Conservation (phyloP, 179 eudicot genomes). For the Vitellaria paradoxa region DNA sequence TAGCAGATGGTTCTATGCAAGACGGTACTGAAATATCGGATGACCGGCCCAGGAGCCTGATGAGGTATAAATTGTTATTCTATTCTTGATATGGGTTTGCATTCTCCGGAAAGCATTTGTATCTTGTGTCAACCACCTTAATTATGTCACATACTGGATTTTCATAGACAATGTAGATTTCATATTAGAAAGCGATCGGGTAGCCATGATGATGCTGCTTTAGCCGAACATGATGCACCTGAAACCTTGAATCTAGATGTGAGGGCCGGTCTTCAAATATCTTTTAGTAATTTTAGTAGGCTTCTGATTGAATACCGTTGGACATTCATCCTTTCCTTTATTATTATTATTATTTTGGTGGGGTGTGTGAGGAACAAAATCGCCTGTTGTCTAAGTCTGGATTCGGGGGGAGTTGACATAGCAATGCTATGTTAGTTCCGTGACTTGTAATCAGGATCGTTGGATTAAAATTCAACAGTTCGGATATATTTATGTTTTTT, state of each 20-base stretch:
- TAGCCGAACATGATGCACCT: neutral
- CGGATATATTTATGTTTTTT: too few species aligned
- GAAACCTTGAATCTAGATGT: neutral
- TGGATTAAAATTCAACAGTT: too few species aligned
- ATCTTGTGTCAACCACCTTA: neutral
- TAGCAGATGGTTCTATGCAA: slow-evolving; percentile 24
- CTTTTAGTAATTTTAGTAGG: neutral
- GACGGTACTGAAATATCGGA: slow-evolving; percentile 17
- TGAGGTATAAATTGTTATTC: slow-evolving; percentile 17
- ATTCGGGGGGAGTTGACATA: too few species aligned
- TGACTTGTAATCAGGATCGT: too few species aligned
- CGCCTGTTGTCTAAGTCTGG: too few species aligned
- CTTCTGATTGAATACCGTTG: neutral
- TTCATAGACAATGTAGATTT: neutral
- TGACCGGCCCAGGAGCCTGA: slow-evolving; percentile 13
- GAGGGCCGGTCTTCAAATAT: neutral
- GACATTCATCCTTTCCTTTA: neutral
- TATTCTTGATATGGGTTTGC: neutral
- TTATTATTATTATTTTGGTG: neutral
- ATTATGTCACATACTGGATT: neutral
- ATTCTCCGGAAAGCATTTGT: neutral
- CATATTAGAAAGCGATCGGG: neutral
- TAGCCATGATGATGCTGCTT: neutral
- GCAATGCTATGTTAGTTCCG: too few species aligned
- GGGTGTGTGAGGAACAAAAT: too few species aligned